Evolutionary conservation across 1,284 basidiomycete species (phyloP).

Genomic region (Pholiota adiposa): DNA sequence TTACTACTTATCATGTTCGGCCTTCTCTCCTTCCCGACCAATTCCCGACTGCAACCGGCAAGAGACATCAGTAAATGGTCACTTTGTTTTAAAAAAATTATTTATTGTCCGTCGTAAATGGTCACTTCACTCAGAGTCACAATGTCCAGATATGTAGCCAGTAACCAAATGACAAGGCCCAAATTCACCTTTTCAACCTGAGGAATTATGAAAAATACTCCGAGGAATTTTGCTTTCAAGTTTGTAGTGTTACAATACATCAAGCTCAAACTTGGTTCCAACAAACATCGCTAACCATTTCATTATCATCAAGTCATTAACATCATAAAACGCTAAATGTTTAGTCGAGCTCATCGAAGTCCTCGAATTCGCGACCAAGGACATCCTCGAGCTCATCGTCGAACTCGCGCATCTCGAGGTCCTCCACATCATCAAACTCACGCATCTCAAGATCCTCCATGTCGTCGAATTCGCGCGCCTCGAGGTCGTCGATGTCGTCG

Average conservation of each 20-base stretch:
- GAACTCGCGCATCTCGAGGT: not conserved
- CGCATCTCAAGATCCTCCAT: not conserved
- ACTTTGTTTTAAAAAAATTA: too few relatives aligned
- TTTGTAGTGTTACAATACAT: not conserved
- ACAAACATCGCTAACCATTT: not conserved
- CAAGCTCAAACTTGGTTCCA: not conserved
- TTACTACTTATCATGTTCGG: too few relatives aligned
- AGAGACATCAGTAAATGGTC: too few relatives aligned
- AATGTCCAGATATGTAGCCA: too few relatives aligned
- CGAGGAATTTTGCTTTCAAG: too few relatives aligned
- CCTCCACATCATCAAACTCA: not conserved
- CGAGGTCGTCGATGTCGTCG: not conserved
- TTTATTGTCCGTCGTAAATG: too few relatives aligned
- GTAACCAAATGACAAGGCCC: too few relatives aligned
- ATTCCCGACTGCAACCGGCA: too few relatives aligned
- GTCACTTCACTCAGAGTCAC: too few relatives aligned
- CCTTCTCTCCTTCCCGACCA: too few relatives aligned
- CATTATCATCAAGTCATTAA: not conserved
- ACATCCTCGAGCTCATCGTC: not conserved
- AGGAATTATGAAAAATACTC: too few relatives aligned
- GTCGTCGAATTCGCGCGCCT: not conserved
- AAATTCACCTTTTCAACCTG: too few relatives aligned
- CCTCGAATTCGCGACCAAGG: not conserved
- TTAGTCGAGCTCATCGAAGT: not conserved
- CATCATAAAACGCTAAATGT: not conserved